Percentiles rank a stretch among this genome's conserved stretches.
These are phyloP conservation scores for Solanum chilense DNA, from an alignment of 257 asterid genomes.

Conservation along the genomic window DNA sequence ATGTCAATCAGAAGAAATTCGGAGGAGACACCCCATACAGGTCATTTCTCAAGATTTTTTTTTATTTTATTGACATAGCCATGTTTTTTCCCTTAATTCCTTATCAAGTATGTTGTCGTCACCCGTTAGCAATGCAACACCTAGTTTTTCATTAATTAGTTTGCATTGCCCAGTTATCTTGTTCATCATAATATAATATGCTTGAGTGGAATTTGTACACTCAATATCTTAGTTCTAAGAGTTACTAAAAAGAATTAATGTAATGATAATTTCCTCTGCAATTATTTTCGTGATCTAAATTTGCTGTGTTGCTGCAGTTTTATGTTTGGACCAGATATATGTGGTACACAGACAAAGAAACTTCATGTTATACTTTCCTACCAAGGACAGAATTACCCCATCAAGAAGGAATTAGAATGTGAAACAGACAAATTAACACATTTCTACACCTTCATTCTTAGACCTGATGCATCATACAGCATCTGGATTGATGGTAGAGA, in stretches of 20 bases:
- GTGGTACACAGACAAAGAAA: slow-evolving; percentile 55
- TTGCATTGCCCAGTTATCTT: neutral
- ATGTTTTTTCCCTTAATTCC: neutral
- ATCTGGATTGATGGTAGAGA: slow-evolving; percentile 10
- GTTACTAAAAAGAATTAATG: neutral
- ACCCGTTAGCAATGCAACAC: neutral
- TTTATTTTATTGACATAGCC: neutral
- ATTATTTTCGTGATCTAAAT: neutral
- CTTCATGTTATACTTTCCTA: slow-evolving; percentile 29
- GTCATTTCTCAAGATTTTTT: slow-evolving; percentile 10
- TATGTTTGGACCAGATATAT: slow-evolving; percentile 97
- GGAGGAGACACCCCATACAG: slow-evolving; percentile 99
- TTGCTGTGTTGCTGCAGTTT: slow-evolving; percentile 34
- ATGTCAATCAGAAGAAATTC: slow-evolving; percentile 89
- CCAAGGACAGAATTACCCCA: slow-evolving; percentile 27
- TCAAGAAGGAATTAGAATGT: slow-evolving; percentile 22
- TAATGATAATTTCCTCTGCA: neutral
- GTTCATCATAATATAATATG: neutral
- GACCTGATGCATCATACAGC: slow-evolving; percentile 27
- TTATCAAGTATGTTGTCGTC: neutral
- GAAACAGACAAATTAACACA: slow-evolving; percentile 32
- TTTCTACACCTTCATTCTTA: slow-evolving; percentile 29
- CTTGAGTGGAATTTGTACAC: neutral
- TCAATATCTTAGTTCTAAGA: neutral
- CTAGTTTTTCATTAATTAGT: neutral